Percentiles rank a stretch among this genome's conserved stretches.
Conservation (phyloP, 768 basidiomycete species). For the Ramaria sp. region DNA sequence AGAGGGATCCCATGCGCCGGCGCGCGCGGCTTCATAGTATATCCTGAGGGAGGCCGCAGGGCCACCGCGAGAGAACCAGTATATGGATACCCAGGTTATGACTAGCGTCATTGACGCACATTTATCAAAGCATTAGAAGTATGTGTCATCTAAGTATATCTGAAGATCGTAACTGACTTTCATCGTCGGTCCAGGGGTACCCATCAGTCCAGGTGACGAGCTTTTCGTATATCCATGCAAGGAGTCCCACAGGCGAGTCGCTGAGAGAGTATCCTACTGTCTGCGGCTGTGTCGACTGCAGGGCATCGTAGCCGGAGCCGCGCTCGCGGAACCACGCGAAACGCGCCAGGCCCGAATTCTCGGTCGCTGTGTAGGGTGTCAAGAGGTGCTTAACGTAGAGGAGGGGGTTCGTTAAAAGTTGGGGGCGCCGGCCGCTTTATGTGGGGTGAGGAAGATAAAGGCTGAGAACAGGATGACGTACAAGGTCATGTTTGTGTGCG, state of each 20-base stretch:
- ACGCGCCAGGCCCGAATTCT: slow-evolving; percentile 22
- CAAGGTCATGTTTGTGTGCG: slow-evolving; percentile 40
- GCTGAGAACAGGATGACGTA: slow-evolving; percentile 16
- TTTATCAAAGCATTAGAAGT: too few species aligned
- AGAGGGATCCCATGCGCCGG: not conserved
- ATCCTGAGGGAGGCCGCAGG: slow-evolving; percentile 48
- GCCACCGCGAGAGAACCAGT: slow-evolving; percentile 47
- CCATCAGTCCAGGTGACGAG: slow-evolving; percentile 37
- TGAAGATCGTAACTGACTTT: slow-evolving; percentile 28
- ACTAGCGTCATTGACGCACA: slow-evolving; percentile 28
- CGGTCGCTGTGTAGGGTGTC: slow-evolving; percentile 20
- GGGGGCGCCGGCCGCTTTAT: slow-evolving; percentile 18
- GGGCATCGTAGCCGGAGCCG: slow-evolving; percentile 28
- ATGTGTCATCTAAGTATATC: too few species aligned
- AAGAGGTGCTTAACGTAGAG: slow-evolving; percentile 20
- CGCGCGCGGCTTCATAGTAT: slow-evolving; percentile 37
- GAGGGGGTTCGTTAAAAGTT: slow-evolving; percentile 16
- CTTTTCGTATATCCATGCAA: slow-evolving; percentile 42
- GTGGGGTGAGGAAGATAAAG: not conserved
- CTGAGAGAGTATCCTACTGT: slow-evolving; percentile 43
- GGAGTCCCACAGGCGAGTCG: slow-evolving; percentile 46
- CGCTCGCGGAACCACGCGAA: slow-evolving; percentile 15
- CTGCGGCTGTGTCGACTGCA: slow-evolving; percentile 38
- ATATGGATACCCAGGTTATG: slow-evolving; percentile 49
- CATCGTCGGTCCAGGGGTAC: slow-evolving; percentile 49